These are phyloP conservation scores for Mariannaea sp. DNA, from an alignment of 2,329 filamentous ascomycete genomes.

Conservation along the genomic window DNA sequence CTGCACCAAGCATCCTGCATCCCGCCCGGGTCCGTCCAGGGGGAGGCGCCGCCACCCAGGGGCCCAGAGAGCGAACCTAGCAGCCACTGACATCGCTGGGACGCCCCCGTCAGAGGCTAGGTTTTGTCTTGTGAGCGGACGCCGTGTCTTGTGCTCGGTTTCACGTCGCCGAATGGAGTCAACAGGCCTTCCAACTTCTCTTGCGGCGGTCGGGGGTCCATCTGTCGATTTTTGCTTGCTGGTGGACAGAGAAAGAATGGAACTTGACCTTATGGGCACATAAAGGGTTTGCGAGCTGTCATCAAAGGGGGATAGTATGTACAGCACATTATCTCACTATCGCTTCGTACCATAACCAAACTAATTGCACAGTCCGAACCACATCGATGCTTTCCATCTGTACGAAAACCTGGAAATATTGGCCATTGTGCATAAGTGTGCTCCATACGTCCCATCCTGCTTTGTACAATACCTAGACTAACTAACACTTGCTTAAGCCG, in stretches of 20 bases:
- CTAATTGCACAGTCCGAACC: no score
- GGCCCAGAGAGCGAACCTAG: constrained; percentile 8
- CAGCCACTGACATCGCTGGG: constrained; percentile 28
- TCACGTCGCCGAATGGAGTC: constrained; percentile 32
- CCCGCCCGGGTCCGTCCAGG: no score
- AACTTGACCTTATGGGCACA: not conserved
- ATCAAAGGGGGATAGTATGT: not conserved
- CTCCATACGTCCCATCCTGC: no score
- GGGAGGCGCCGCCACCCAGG: constrained; percentile 35
- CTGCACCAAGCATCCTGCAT: no score
- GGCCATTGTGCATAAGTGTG: no score
- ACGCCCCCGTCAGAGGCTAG: constrained; percentile 7
- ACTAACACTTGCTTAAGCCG: not conserved
- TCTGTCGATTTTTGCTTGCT: constrained; percentile 19
- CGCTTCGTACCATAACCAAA: no score
- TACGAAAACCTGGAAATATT: no score
- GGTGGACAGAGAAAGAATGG: constrained; percentile 1
- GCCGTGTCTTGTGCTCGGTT: constrained; percentile 22
- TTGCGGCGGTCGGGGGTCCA: constrained; percentile 1
- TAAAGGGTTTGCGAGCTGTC: not conserved
- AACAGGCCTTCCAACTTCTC: constrained; percentile 2
- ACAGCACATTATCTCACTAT: not conserved
- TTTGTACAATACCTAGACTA: no score
- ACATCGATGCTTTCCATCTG: no score
- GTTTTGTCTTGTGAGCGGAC: not conserved